Percentiles rank a stretch among this genome's conserved stretches.
Conservation (phyloP, 1,139 yeast species). For the Taphrina pruni region DNA sequence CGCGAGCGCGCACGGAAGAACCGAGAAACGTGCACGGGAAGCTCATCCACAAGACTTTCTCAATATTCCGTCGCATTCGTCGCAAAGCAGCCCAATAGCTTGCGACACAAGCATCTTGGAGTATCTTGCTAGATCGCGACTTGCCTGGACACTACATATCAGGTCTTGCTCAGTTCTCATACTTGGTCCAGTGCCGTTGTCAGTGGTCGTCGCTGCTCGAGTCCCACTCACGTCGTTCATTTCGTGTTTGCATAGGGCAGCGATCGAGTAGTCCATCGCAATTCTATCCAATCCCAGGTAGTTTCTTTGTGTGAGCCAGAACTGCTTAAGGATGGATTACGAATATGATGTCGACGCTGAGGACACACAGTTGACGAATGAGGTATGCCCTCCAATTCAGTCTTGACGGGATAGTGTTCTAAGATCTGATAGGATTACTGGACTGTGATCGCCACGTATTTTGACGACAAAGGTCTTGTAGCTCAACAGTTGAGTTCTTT, state of each 20-base stretch:
- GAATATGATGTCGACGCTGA: conserved; percentile 34
- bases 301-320: background rate
- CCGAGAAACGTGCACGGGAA: conserved; percentile 5
- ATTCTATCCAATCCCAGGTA: background rate
- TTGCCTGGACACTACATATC: background rate
- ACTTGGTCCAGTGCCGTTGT: background rate
- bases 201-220: conserved; percentile 9
- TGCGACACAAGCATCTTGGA: conserved; percentile 1
- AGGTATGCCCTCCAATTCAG: conserved; percentile 5
- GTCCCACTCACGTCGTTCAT: background rate
- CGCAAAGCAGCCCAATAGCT: background rate
- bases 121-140: background rate
- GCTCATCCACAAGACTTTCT: background rate
- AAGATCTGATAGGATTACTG: conserved; percentile 79
- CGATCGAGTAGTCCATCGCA: background rate
- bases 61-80: no score
- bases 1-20: conserved; percentile 1
- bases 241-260: background rate
- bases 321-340: conserved; percentile 14
- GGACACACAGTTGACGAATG: conserved; percentile 40
- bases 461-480: conserved; percentile 94
- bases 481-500: conserved; percentile 98
- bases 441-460: conserved; percentile 95
- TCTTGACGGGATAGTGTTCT: background rate
- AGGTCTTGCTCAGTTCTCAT: background rate